These are phyloP conservation scores for Epithele typhae DNA, from an alignment of 768 basidiomycete species.

Conservation along the genomic window DNA sequence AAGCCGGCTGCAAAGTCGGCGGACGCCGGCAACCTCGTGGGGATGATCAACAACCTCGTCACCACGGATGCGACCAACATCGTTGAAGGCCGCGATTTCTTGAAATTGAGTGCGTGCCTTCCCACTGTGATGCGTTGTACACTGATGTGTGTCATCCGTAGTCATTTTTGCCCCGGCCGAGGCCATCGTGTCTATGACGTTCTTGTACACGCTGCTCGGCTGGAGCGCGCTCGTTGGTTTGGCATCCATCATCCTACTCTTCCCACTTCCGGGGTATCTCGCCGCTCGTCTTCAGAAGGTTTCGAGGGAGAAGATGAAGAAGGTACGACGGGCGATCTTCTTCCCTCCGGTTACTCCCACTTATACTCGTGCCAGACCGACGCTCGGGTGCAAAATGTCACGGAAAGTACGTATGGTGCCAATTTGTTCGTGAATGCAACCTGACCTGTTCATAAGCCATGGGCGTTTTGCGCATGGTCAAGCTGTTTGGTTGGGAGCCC, in stretches of 20 bases:
- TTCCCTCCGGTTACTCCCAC: no score
- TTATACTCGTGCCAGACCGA: slow-evolving; percentile 35
- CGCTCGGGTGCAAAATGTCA: slow-evolving; percentile 38
- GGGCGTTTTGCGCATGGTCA: slow-evolving; percentile 41
- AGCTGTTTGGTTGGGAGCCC: slow-evolving; percentile 43
- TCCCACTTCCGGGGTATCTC: slow-evolving; percentile 40
- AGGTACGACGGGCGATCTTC: slow-evolving; percentile 22
- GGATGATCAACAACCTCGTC: slow-evolving; percentile 76
- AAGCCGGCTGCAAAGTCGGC: neutral
- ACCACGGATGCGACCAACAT: slow-evolving; percentile 51
- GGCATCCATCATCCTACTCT: slow-evolving; percentile 33
- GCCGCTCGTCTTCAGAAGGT: slow-evolving; percentile 31
- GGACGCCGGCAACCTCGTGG: slow-evolving; percentile 46
- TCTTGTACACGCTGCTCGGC: slow-evolving; percentile 42
- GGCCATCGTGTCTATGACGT: slow-evolving; percentile 31
- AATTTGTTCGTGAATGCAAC: neutral
- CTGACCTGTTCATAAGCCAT: slow-evolving; percentile 21
- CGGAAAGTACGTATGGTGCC: slow-evolving; percentile 29
- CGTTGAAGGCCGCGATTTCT: slow-evolving; percentile 25
- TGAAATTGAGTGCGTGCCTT: slow-evolving; percentile 8
- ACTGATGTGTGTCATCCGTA: no score
- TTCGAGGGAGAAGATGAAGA: slow-evolving; percentile 39
- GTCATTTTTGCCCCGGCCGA: slow-evolving; percentile 32
- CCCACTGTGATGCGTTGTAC: no score
- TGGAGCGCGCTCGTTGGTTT: slow-evolving; percentile 46